phyloP scores from a whole-genome alignment of 306 rosid species.

The Cucurbita pepo region DNA sequence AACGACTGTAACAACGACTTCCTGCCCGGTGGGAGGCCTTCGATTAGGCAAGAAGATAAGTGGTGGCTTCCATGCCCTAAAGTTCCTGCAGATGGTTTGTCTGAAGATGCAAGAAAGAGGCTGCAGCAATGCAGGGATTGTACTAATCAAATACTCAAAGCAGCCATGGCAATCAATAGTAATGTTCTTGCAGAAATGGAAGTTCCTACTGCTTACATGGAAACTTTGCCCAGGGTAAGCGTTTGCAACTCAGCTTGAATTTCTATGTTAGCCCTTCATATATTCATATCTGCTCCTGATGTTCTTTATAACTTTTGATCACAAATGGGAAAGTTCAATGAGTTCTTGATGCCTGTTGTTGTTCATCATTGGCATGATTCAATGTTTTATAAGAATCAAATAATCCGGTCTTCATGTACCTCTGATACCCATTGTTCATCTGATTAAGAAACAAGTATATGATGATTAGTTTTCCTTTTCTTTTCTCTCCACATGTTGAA shows the following conservation, averaged over 20 bases:
- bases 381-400: not conserved
- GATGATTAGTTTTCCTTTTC: not conserved
- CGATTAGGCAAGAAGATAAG: conserved; percentile 86
- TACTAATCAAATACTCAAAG: conserved; percentile 71
- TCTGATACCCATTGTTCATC: not conserved
- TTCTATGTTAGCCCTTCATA: not conserved
- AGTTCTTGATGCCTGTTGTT: not conserved
- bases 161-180: conserved; percentile 82
- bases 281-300: not conserved
- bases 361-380: not conserved
- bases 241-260: not conserved
- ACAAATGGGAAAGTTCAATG: not conserved
- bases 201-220: conserved; percentile 51
- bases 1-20: conserved; percentile 39
- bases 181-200: conserved; percentile 87
- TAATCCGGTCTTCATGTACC: not conserved
- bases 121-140: conserved; percentile 92
- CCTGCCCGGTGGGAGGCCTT: conserved; percentile 47
- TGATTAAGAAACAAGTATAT: not conserved
- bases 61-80: conserved; percentile 99
- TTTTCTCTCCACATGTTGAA: conserved; percentile 2
- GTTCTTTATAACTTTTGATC: not conserved
- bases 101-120: conserved; percentile 57
- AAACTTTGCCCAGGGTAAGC: conserved; percentile 68
- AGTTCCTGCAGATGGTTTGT: conserved; percentile 61